phyloP scores from a whole-genome alignment of 1,284 basidiomycete species.

The Apiotrichum akiyoshidainum region DNA sequence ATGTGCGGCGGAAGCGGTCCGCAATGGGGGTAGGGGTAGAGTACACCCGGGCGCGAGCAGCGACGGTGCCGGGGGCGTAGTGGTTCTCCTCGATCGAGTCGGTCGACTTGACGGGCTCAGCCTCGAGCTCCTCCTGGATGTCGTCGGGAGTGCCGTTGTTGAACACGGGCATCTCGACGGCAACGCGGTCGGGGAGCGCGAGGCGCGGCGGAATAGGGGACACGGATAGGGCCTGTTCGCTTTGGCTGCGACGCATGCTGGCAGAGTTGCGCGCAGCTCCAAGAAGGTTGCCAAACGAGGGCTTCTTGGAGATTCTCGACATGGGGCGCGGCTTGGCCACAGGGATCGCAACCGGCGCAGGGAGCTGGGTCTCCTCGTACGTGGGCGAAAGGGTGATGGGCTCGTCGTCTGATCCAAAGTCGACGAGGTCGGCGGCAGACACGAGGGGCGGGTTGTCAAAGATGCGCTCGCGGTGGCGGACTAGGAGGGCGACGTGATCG shows the following conservation, averaged over 20 bases:
- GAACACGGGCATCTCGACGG: not conserved
- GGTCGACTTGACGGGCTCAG: slow-evolving; percentile 8
- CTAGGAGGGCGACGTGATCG: slow-evolving; percentile 33
- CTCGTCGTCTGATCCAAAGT: slow-evolving; percentile 38
- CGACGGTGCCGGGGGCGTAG: slow-evolving; percentile 37
- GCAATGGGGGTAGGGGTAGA: slow-evolving; percentile 42
- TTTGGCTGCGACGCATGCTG: slow-evolving; percentile 20
- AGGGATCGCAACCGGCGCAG: slow-evolving; percentile 1
- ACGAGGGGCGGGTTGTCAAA: slow-evolving; percentile 37
- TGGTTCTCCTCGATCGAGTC: slow-evolving; percentile 28
- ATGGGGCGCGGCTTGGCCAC: slow-evolving; percentile 21
- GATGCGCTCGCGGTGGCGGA: slow-evolving; percentile 30
- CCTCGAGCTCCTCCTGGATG: slow-evolving; percentile 9
- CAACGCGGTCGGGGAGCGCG: slow-evolving; percentile 21
- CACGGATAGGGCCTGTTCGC: slow-evolving; percentile 23
- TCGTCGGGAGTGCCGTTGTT: slow-evolving; percentile 4
- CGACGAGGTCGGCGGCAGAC: slow-evolving; percentile 30
- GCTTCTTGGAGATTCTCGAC: slow-evolving; percentile 28
- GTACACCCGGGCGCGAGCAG: slow-evolving; percentile 30
- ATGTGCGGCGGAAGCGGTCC: slow-evolving; percentile 40
- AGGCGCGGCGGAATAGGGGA: slow-evolving; percentile 32
- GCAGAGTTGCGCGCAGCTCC: slow-evolving; percentile 9
- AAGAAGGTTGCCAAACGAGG: slow-evolving; percentile 28
- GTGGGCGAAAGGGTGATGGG: slow-evolving; percentile 20
- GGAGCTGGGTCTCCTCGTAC: slow-evolving; percentile 7